Evolutionary conservation across 2,329 filamentous ascomycete species (phyloP).

Genomic region (Paraphoma chrysanthemicola): DNA sequence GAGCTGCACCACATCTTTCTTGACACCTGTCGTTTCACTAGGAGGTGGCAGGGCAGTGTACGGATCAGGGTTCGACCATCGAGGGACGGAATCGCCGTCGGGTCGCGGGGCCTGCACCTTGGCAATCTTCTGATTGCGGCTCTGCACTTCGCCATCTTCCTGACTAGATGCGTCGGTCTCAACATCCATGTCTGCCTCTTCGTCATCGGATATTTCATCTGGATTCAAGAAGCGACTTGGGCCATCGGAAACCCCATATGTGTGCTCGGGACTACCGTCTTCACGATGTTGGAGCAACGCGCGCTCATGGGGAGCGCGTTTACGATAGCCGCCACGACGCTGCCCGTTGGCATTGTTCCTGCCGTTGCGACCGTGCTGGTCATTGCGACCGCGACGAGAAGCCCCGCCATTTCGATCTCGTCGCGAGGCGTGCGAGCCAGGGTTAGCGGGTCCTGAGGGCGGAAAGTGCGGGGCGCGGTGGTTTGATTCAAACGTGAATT

Average conservation of each 20-base stretch:
- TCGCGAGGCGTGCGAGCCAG: slow-evolving; percentile 17
- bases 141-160: slow-evolving; percentile 22
- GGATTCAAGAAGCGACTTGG: slow-evolving; percentile 50
- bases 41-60: slow-evolving; percentile 87
- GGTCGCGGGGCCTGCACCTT: slow-evolving; percentile 23
- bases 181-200: slow-evolving; percentile 41
- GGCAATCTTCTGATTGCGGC: slow-evolving; percentile 33
- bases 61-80: slow-evolving; percentile 96
- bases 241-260: slow-evolving; percentile 52
- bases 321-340: slow-evolving; percentile 24
- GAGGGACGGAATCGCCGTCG: slow-evolving; percentile 60
- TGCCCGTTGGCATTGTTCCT: slow-evolving; percentile 25
- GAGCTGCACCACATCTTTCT: slow-evolving; percentile 85
- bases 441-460: slow-evolving; percentile 29
- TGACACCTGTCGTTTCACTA: slow-evolving; percentile 74
- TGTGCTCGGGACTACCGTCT: slow-evolving; percentile 53
- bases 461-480: slow-evolving; percentile 39
- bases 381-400: slow-evolving; percentile 13
- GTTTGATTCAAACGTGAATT: slow-evolving; percentile 45
- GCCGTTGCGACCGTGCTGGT: slow-evolving; percentile 9
- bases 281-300: slow-evolving; percentile 52
- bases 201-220: slow-evolving; percentile 50
- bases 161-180: slow-evolving; percentile 33
- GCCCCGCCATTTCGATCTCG: slow-evolving; percentile 22
- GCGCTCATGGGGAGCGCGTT: slow-evolving; percentile 51